Evolutionary conservation across 2,329 filamentous ascomycete species (phyloP).

Genomic region (Karstenula rhodostoma): DNA sequence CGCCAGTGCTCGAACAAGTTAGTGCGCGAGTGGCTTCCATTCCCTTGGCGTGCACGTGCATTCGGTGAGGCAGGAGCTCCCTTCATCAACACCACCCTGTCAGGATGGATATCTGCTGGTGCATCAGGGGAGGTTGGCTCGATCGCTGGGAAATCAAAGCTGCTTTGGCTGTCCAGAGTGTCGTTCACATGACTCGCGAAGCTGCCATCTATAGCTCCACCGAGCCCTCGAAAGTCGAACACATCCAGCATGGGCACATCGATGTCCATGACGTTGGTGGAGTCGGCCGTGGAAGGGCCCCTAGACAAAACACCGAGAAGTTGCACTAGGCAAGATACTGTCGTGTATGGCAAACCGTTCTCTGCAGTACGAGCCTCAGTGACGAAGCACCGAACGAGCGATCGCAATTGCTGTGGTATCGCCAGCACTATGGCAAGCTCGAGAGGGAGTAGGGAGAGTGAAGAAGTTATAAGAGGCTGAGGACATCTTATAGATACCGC

Average conservation of each 20-base stretch:
- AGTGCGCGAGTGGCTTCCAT: slow-evolving; percentile 19
- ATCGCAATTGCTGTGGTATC: neutral
- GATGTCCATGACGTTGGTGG: neutral
- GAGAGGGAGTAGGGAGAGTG: neutral
- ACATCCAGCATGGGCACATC: neutral
- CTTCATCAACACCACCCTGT: neutral
- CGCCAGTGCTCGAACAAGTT: slow-evolving; percentile 22
- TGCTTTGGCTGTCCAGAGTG: neutral
- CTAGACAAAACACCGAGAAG: neutral
- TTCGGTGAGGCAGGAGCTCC: neutral
- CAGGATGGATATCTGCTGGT: slow-evolving; percentile 1
- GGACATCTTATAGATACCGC: neutral
- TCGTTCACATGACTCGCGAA: neutral
- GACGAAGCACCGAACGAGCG: neutral
- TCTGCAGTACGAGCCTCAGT: neutral
- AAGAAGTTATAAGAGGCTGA: neutral
- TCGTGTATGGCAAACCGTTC: neutral
- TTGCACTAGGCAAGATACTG: neutral
- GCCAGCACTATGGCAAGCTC: neutral
- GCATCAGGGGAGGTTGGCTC: neutral
- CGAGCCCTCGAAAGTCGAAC: neutral
- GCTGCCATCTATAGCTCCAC: neutral
- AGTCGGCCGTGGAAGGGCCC: no score
- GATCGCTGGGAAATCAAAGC: neutral
- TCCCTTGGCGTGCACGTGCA: slow-evolving; percentile 24